A percentile compares a stretch with the other conserved stretches of the same genome.
These are phyloP conservation scores for Paxillus rubicundulus DNA, from an alignment of 768 basidiomycete species.

Conservation along the genomic window DNA sequence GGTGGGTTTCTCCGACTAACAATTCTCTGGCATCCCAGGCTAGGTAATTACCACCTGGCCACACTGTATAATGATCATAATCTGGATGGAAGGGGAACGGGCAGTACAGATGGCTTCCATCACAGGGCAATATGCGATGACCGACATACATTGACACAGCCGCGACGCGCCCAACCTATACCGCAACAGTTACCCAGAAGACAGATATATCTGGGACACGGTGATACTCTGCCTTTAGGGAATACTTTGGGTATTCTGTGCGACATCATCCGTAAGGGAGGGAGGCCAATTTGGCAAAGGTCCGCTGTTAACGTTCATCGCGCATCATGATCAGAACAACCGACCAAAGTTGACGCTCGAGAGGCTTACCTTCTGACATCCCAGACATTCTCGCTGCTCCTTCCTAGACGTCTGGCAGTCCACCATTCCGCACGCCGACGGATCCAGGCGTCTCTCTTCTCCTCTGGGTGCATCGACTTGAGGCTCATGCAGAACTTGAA, in stretches of 20 bases:
- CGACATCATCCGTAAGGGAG: slow-evolving; percentile 16
- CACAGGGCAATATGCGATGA: too few species aligned
- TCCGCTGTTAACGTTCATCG: slow-evolving; percentile 13
- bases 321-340: slow-evolving; percentile 1
- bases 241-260: slow-evolving; percentile 23
- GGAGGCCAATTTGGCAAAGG: slow-evolving; percentile 29
- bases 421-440: slow-evolving; percentile 90
- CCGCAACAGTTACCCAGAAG: background rate
- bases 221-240: slow-evolving; percentile 8
- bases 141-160: background rate
- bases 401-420: slow-evolving; percentile 70
- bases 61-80: too few species aligned
- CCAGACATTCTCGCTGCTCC: slow-evolving; percentile 96
- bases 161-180: too few species aligned
- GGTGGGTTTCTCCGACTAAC: too few species aligned
- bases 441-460: slow-evolving; percentile 82
- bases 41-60: background rate
- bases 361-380: slow-evolving; percentile 71
- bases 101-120: too few species aligned
- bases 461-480: slow-evolving; percentile 75
- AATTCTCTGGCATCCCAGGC: background rate
- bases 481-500: slow-evolving; percentile 93
- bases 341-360: background rate
- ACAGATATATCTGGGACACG: background rate
- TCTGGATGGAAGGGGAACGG: too few species aligned